Evolutionary conservation across 1,284 basidiomycete species (phyloP).

Genomic region (Ustilago sp.): DNA sequence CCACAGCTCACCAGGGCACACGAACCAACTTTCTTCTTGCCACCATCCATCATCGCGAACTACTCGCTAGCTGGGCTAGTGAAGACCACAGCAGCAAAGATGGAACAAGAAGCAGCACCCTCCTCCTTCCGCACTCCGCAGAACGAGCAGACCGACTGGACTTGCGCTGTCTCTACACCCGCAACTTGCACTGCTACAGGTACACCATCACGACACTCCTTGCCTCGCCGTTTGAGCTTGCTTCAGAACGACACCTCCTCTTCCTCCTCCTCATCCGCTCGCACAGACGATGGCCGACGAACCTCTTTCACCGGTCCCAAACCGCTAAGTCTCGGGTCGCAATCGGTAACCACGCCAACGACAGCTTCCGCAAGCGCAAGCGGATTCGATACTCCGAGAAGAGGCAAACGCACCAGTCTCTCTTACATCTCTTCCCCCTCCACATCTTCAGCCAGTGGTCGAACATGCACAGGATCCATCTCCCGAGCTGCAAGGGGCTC

Average conservation of each 20-base stretch:
- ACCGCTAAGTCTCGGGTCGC: slow-evolving; percentile 27
- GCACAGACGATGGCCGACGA: slow-evolving; percentile 13
- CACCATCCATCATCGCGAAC: not conserved
- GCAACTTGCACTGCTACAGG: not conserved
- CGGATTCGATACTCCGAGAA: slow-evolving; percentile 27
- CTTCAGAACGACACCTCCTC: slow-evolving; percentile 30
- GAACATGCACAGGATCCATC: slow-evolving; percentile 28
- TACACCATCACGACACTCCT: slow-evolving; percentile 26
- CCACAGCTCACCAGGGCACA: too few species aligned
- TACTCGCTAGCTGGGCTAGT: slow-evolving; percentile 35
- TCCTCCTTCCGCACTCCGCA: slow-evolving; percentile 32
- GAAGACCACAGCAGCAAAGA: not conserved
- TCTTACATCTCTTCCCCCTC: slow-evolving; percentile 47
- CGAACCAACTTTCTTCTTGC: not conserved
- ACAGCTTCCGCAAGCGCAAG: not conserved
- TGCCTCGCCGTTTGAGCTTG: slow-evolving; percentile 32
- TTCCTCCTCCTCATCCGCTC: slow-evolving; percentile 3
- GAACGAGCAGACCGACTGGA: slow-evolving; percentile 25
- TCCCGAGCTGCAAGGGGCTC: slow-evolving; percentile 8
- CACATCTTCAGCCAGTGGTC: slow-evolving; percentile 14
- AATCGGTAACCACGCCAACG: slow-evolving; percentile 13
- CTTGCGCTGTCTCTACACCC: slow-evolving; percentile 1
- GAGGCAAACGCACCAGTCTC: slow-evolving; percentile 39
- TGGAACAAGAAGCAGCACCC: slow-evolving; percentile 20
- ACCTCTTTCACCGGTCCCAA: slow-evolving; percentile 29